phyloP scores from a whole-genome alignment of 2,329 filamentous ascomycete species.

The Samsoniella hepiali region DNA sequence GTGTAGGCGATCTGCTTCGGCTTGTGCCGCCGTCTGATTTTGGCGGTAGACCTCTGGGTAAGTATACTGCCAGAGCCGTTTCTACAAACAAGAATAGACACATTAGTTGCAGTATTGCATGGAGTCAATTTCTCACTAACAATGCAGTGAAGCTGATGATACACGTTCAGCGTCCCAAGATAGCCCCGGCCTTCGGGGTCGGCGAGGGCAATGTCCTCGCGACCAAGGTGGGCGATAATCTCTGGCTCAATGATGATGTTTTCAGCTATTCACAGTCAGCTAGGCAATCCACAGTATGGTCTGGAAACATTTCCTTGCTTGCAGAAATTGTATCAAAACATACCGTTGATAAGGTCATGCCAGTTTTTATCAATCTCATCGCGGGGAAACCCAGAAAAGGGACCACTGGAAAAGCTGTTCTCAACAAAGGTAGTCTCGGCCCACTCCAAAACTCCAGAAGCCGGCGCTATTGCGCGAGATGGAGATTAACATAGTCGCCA shows the following conservation, averaged over 20 bases:
- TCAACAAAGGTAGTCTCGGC: constrained; percentile 10
- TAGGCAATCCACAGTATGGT: not conserved
- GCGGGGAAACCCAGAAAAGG: constrained; percentile 13
- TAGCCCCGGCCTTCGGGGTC: constrained; percentile 12
- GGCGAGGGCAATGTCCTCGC: constrained; percentile 10
- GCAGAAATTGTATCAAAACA: not conserved
- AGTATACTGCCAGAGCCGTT: constrained; percentile 18
- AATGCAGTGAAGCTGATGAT: constrained; percentile 20
- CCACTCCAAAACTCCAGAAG: constrained; percentile 10
- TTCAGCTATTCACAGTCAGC: not conserved
- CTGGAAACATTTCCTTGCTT: not conserved
- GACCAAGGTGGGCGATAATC: constrained; percentile 2
- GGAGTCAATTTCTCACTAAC: not conserved
- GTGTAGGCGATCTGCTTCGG: constrained; percentile 12
- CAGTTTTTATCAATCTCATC: constrained; percentile 17
- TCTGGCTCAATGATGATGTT: constrained; percentile 16
- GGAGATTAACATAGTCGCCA: not conserved
- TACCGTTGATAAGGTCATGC: constrained; percentile 18
- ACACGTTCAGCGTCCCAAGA: constrained; percentile 19
- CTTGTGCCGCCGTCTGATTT: constrained; percentile 9
- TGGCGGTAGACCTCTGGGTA: constrained; percentile 11
- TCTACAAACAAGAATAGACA: not conserved
- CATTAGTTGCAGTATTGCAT: not conserved
- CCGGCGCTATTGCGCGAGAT: not conserved
- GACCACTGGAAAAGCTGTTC: constrained; percentile 13